These are phyloP conservation scores for Calamus simplicifolius DNA, from an alignment of 176 grass and related monocot species.

Conservation along the genomic window DNA sequence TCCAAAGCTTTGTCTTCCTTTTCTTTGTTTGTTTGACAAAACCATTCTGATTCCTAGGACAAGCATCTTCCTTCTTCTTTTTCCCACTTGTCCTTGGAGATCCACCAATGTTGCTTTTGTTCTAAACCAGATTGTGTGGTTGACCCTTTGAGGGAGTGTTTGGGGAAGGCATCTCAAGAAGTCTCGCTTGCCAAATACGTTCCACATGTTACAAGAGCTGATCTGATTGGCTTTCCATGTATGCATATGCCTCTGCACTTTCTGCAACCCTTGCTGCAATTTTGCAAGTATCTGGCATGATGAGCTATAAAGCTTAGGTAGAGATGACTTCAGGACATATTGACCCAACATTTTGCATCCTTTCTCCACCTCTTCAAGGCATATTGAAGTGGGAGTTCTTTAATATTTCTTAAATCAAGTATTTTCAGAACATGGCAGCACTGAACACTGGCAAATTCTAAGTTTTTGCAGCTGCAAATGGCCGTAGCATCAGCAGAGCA, in stretches of 20 bases:
- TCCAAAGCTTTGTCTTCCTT: slow-evolving; percentile 43
- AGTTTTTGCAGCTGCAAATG: slow-evolving; percentile 81
- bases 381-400: slow-evolving; percentile 75
- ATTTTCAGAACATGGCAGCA: slow-evolving; percentile 80
- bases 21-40: slow-evolving; percentile 58
- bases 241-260: slow-evolving; percentile 53
- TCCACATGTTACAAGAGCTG: slow-evolving; percentile 79
- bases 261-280: slow-evolving; percentile 61
- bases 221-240: slow-evolving; percentile 64
- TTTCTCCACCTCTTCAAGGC: slow-evolving; percentile 84
- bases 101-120: slow-evolving; percentile 35
- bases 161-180: slow-evolving; percentile 55
- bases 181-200: slow-evolving; percentile 60
- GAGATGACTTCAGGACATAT: slow-evolving; percentile 41
- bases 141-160: slow-evolving; percentile 42
- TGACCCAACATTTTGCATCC: slow-evolving; percentile 55
- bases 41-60: slow-evolving; percentile 31
- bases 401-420: slow-evolving; percentile 74
- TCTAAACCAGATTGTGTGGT: slow-evolving; percentile 47
- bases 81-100: slow-evolving; percentile 38
- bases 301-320: slow-evolving; percentile 42
- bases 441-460: slow-evolving; percentile 53
- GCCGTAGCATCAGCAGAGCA: slow-evolving; percentile 49
- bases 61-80: slow-evolving; percentile 52
- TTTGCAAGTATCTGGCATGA: slow-evolving; percentile 50